These are phyloP conservation scores for Colletotrichum lindemuthianum DNA, from an alignment of 2,329 filamentous ascomycete species.

Conservation along the genomic window DNA sequence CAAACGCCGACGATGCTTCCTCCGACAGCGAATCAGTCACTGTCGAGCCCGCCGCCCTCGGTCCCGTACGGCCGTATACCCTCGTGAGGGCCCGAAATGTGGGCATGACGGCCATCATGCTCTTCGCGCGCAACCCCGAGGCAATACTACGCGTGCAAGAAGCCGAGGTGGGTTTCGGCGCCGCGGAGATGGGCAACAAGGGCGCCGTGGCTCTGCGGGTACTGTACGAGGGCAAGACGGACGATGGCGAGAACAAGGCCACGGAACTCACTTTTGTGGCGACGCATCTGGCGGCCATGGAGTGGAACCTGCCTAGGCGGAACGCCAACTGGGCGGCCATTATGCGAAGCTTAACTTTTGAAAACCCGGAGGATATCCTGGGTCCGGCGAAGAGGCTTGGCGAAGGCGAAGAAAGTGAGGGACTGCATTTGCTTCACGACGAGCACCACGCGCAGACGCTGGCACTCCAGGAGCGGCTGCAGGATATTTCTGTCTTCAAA, in stretches of 20 bases:
- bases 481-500: slow-evolving; percentile 76
- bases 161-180: slow-evolving; percentile 86
- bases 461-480: slow-evolving; percentile 56
- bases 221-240: slow-evolving; percentile 59
- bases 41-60: slow-evolving; percentile 33
- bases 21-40: slow-evolving; percentile 35
- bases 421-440: slow-evolving; percentile 45
- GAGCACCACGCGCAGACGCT: slow-evolving; percentile 47
- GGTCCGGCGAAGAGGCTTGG: slow-evolving; percentile 23
- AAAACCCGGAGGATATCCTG: slow-evolving; percentile 58
- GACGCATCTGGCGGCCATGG: slow-evolving; percentile 89
- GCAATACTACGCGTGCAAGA: slow-evolving; percentile 74
- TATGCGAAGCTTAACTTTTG: slow-evolving; percentile 82
- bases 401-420: slow-evolving; percentile 40
- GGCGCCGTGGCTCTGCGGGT: slow-evolving; percentile 86
- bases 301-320: slow-evolving; percentile 77
- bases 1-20: slow-evolving; percentile 21
- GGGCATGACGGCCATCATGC: slow-evolving; percentile 89
- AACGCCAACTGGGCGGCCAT: slow-evolving; percentile 92
- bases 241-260: slow-evolving; percentile 43
- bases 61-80: slow-evolving; percentile 65
- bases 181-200: slow-evolving; percentile 94
- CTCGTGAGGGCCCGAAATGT: slow-evolving; percentile 78
- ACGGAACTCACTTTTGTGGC: slow-evolving; percentile 85
- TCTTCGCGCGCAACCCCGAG: slow-evolving; percentile 76